Percentiles rank a stretch among this genome's conserved stretches.
Evolutionary conservation across 805 yeast species (phyloP).

Genomic region (Wickerhamiella domercqiae): DNA sequence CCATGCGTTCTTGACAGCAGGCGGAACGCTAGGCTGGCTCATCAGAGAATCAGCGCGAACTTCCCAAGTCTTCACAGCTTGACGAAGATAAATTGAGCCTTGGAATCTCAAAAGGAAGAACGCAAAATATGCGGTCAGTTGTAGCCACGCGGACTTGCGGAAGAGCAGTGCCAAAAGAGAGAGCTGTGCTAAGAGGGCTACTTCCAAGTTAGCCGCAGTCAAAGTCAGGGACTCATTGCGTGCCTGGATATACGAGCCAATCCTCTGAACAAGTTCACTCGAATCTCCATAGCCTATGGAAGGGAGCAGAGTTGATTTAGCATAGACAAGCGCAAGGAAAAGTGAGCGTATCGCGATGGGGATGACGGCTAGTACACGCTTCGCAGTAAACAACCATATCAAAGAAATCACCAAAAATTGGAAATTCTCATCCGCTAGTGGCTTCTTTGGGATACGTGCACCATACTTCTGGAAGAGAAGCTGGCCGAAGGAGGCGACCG

Average conservation of each 20-base stretch:
- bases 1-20: slow-evolving; percentile 36
- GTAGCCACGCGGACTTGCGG: slow-evolving; percentile 45
- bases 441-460: slow-evolving; percentile 10
- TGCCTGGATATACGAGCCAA: slow-evolving; percentile 33
- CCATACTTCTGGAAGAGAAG: slow-evolving; percentile 47
- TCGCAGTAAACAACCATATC: slow-evolving; percentile 44
- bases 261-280: slow-evolving; percentile 18
- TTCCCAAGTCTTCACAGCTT: slow-evolving; percentile 53
- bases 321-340: slow-evolving; percentile 68
- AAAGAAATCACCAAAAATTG: slow-evolving; percentile 52
- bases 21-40: slow-evolving; percentile 40
- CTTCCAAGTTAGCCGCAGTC: slow-evolving; percentile 45
- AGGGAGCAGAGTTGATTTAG: slow-evolving; percentile 53
- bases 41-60: slow-evolving; percentile 46
- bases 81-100: slow-evolving; percentile 55
- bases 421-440: slow-evolving; percentile 53
- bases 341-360: slow-evolving; percentile 68
- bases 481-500: slow-evolving; percentile 59
- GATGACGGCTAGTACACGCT: slow-evolving; percentile 42
- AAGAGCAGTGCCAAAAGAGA: slow-evolving; percentile 36
- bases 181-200: slow-evolving; percentile 27
- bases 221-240: slow-evolving; percentile 47
- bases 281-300: slow-evolving; percentile 28
- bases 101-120: slow-evolving; percentile 71
- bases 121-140: slow-evolving; percentile 32